phyloP scores from a whole-genome alignment of 2,329 filamentous ascomycete species.

The Monascus ruber region DNA sequence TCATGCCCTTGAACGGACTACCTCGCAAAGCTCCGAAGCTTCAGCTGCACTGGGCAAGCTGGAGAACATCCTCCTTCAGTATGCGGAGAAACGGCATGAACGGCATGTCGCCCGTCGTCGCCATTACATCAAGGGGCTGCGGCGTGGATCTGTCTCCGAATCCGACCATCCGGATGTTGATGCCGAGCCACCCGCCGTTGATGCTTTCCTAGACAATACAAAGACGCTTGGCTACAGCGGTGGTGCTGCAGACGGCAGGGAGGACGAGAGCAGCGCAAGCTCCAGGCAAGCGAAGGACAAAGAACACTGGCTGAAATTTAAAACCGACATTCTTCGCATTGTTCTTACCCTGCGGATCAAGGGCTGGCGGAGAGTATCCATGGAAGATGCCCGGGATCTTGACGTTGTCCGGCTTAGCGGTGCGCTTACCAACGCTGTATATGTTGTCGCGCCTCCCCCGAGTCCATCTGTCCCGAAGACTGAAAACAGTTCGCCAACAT shows the following conservation, averaged over 20 bases:
- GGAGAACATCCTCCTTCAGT: constrained; percentile 54
- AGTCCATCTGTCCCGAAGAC: constrained; percentile 22
- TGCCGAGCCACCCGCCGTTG: constrained; percentile 69
- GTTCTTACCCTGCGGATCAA: constrained; percentile 82
- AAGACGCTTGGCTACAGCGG: constrained; percentile 71
- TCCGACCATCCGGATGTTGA: constrained; percentile 79
- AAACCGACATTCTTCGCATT: constrained; percentile 80
- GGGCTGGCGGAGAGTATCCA: constrained; percentile 74
- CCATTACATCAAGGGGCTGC: constrained; percentile 21
- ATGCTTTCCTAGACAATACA: constrained; percentile 77
- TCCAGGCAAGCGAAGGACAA: constrained; percentile 53
- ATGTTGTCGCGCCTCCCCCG: constrained; percentile 77
- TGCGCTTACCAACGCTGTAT: constrained; percentile 91
- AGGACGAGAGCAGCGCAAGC: constrained; percentile 32
- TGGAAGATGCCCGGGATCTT: constrained; percentile 32
- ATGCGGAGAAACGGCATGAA: constrained; percentile 17
- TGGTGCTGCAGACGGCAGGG: constrained; percentile 35
- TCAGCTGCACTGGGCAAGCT: constrained; percentile 67
- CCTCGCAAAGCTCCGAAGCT: constrained; percentile 55
- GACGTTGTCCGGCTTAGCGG: constrained; percentile 53
- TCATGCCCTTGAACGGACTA: constrained; percentile 27
- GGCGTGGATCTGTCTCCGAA: constrained; percentile 56
- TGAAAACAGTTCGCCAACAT: constrained; percentile 27
- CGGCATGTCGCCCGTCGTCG: constrained; percentile 23
- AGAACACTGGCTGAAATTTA: constrained; percentile 75